Conservation (phyloP, 2,329 filamentous ascomycete species). For the Sodiomyces alkalinus region DNA sequence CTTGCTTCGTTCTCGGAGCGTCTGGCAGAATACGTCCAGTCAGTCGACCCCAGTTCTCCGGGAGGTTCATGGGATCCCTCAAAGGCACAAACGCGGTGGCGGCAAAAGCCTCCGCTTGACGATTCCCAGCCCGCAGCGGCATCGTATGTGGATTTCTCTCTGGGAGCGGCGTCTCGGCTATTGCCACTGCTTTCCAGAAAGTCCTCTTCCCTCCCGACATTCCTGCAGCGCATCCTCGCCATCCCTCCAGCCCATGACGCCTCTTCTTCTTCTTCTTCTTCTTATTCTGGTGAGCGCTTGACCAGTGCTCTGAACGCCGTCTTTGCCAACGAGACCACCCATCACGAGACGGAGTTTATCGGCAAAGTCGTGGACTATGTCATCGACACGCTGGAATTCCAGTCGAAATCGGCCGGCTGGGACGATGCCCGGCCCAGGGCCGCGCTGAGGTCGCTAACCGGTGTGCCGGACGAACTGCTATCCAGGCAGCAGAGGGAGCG, state of each 20-base stretch:
- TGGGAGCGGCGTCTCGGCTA: constrained; percentile 5
- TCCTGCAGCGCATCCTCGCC: constrained; percentile 2
- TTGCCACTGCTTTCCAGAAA: constrained; percentile 4
- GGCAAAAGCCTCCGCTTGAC: background rate
- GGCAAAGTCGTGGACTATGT: constrained; percentile 17
- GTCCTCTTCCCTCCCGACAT: constrained; percentile 3
- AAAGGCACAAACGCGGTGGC: background rate
- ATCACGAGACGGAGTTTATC: constrained; percentile 18
- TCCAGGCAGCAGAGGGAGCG: constrained; percentile 27
- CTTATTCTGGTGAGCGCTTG: constrained; percentile 3
- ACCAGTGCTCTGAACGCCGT: constrained; percentile 15
- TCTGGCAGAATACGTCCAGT: constrained; percentile 11
- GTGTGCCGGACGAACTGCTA: constrained; percentile 22
- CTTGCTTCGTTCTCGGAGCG: constrained; percentile 18
- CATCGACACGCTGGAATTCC: constrained; percentile 13
- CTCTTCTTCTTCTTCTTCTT: too few relatives aligned
- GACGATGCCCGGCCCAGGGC: constrained; percentile 2
- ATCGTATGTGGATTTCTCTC: constrained; percentile 2
- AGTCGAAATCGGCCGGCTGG: constrained; percentile 4
- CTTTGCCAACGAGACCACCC: constrained; percentile 21
- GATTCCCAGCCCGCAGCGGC: background rate
- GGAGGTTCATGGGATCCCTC: constrained; percentile 1
- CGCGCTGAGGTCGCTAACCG: constrained; percentile 12
- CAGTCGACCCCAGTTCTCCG: background rate
- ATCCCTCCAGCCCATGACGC: constrained; percentile 1